phyloP scores from a whole-genome alignment of 495 filamentous ascomycete species.

The Venustampulla echinocandica region DNA sequence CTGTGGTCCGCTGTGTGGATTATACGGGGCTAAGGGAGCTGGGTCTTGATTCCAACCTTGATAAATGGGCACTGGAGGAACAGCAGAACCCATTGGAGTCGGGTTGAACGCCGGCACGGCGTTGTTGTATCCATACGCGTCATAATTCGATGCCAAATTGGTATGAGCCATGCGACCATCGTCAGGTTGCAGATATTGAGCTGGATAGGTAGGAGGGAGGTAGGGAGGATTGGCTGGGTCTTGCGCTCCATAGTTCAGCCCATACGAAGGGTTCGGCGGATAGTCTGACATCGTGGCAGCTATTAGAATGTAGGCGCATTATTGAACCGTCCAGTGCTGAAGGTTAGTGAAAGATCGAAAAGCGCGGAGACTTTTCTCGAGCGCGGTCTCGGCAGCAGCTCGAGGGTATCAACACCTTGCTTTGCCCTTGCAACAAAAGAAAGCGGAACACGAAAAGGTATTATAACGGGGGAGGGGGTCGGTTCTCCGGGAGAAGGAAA shows the following conservation, averaged over 20 bases:
- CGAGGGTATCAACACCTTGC: slow-evolving; percentile 9
- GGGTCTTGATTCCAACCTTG: slow-evolving; percentile 22
- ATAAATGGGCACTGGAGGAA: slow-evolving; percentile 20
- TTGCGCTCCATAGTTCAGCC: slow-evolving; percentile 25
- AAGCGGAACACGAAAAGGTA: slow-evolving; percentile 4
- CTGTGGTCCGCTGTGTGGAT: slow-evolving; percentile 4
- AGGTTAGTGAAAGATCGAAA: slow-evolving; percentile 6
- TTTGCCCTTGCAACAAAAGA: slow-evolving; percentile 19
- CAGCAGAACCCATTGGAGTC: slow-evolving; percentile 10
- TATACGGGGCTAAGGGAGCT: slow-evolving; percentile 14
- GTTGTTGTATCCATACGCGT: slow-evolving; percentile 19
- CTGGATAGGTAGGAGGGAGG: slow-evolving; percentile 13
- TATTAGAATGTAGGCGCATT: slow-evolving; percentile 10
- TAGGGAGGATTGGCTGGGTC: slow-evolving; percentile 17
- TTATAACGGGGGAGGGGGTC: slow-evolving; percentile 3
- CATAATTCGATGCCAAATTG: slow-evolving; percentile 14
- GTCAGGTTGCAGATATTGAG: slow-evolving; percentile 17
- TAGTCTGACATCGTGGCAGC: slow-evolving; percentile 44
- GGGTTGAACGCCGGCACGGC: slow-evolving; percentile 15
- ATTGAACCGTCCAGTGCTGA: slow-evolving; percentile 1
- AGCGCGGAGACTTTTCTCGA: not conserved
- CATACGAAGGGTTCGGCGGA: slow-evolving; percentile 43
- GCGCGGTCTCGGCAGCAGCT: slow-evolving; percentile 12
- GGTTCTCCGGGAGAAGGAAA: slow-evolving; percentile 9
- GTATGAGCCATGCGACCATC: slow-evolving; percentile 6